Evolutionary conservation across 148 eudicot genomes (phyloP).

Genomic region (Rhododendron simsii): DNA sequence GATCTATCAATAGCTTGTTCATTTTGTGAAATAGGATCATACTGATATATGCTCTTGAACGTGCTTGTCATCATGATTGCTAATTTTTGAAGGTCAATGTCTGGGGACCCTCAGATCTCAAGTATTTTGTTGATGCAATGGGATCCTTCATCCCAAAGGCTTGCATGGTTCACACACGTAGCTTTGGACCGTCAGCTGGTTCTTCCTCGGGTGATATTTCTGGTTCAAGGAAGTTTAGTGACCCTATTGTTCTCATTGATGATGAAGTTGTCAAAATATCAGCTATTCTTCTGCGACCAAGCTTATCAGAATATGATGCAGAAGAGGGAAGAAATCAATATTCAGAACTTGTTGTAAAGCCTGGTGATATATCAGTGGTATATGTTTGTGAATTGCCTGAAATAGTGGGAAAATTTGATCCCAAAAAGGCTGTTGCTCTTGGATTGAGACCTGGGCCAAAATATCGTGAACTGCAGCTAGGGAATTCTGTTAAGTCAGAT

Average conservation of each 20-base stretch:
- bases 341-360: slow-evolving; percentile 27
- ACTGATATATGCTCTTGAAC: background rate
- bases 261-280: slow-evolving; percentile 92
- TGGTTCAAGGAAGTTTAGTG: slow-evolving; percentile 29
- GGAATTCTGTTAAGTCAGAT: slow-evolving; percentile 73
- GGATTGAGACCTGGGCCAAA: slow-evolving; percentile 83
- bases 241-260: slow-evolving; percentile 56
- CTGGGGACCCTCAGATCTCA: slow-evolving; percentile 87
- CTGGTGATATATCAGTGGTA: slow-evolving; percentile 74
- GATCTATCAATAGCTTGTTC: slow-evolving; percentile 3
- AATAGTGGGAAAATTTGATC: slow-evolving; percentile 84
- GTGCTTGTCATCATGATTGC: background rate
- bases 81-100: slow-evolving; percentile 62
- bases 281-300: slow-evolving; percentile 69
- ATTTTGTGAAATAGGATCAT: background rate
- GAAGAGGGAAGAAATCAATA: slow-evolving; percentile 3
- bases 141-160: slow-evolving; percentile 85
- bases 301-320: slow-evolving; percentile 11
- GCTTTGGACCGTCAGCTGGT: slow-evolving; percentile 60
- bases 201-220: slow-evolving; percentile 18
- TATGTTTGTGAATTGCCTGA: slow-evolving; percentile 87
- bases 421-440: slow-evolving; percentile 75
- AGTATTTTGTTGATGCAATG: slow-evolving; percentile 74
- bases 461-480: slow-evolving; percentile 68
- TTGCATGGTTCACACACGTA: slow-evolving; percentile 86